Evolutionary conservation across 2,329 filamentous ascomycete genomes (phyloP).

Genomic region (Lithohypha guttulata): DNA sequence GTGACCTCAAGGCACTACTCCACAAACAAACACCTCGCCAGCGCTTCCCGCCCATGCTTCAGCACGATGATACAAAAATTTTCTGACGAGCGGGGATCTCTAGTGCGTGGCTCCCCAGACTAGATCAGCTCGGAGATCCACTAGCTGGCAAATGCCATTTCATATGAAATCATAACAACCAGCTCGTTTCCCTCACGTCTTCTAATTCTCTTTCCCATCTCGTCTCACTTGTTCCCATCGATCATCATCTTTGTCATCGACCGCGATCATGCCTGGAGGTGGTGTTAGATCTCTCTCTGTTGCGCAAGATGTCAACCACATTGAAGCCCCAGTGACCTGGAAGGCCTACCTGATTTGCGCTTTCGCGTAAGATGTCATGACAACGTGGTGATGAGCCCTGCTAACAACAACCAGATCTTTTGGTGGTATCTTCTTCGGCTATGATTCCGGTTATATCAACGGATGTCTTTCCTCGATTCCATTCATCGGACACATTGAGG

Average conservation of each 20-base stretch:
- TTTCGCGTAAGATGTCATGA: conserved; percentile 37
- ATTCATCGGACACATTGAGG: conserved; percentile 31
- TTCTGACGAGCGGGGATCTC: too few relatives aligned
- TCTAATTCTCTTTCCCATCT: neutral
- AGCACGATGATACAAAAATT: too few relatives aligned
- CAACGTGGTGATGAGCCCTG: neutral
- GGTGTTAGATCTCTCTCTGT: conserved; percentile 4
- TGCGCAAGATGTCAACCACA: conserved; percentile 37
- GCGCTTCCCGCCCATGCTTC: too few relatives aligned
- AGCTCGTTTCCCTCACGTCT: conserved; percentile 1
- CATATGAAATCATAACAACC: conserved; percentile 9
- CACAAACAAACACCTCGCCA: too few relatives aligned
- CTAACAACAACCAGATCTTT: conserved; percentile 28
- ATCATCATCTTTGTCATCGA: neutral
- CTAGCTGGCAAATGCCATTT: conserved; percentile 1
- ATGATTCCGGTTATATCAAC: conserved; percentile 45
- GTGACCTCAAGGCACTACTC: too few relatives aligned
- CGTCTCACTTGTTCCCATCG: neutral
- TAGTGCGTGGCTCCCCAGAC: too few relatives aligned
- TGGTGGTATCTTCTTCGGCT: conserved; percentile 50
- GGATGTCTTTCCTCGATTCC: conserved; percentile 39
- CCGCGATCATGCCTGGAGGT: conserved; percentile 6
- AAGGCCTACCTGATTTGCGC: conserved; percentile 51
- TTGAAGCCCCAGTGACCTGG: conserved; percentile 47
- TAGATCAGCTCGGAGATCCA: too few relatives aligned